Evolutionary conservation across 768 basidiomycete genomes (phyloP), one percentile per base, ranked within the genome.

Genomic region (Mycena chlorophos): DNA sequence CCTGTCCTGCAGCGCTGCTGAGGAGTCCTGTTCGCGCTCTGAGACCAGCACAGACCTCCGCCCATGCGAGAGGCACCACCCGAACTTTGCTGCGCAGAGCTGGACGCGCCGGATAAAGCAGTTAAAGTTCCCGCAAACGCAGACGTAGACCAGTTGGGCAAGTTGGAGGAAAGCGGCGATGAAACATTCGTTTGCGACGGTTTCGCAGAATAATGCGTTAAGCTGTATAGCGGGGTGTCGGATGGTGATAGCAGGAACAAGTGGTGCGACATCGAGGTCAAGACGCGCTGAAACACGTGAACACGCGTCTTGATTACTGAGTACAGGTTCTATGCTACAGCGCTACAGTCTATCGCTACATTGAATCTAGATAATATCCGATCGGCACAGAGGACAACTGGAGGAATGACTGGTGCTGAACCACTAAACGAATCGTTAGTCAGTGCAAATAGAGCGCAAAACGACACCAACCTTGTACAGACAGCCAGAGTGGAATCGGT

Each of bases 401-500:
- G 91, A 91, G 3, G 90, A 89, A 75, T 95, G 91, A 61, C 91
- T 93, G 23, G 85, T 78, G 66, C 87, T 88, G 70, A 93, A 94
- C 92, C 92, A 94, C 90, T 94, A 51, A 3, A 50, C 34, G 42
- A 54, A 22, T 60, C 56, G 27, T 12, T 58, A 25, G 61, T 49
- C 17, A 14, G 31, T 20, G 20, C 10, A 10, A 19, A 25, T 30
- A 5, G 5, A 8, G 4, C 40, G 45, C 42, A 23, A 54, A 4
- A 31, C 3, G 1, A 17, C 17, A 66, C 78, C 47, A 45, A 85
- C 91, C 78, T 96, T 95, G 77, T 88, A 97, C 59, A 98, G 71
- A 73, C 95, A 98, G 20, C 83, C 86, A 0, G 92, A 86, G 68
- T 97, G 95, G 80, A 96, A 98, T 38, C 88, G 78, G 68, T 97